Conservation (phyloP, 306 rosid species). For the Corylus avellana region DNA sequence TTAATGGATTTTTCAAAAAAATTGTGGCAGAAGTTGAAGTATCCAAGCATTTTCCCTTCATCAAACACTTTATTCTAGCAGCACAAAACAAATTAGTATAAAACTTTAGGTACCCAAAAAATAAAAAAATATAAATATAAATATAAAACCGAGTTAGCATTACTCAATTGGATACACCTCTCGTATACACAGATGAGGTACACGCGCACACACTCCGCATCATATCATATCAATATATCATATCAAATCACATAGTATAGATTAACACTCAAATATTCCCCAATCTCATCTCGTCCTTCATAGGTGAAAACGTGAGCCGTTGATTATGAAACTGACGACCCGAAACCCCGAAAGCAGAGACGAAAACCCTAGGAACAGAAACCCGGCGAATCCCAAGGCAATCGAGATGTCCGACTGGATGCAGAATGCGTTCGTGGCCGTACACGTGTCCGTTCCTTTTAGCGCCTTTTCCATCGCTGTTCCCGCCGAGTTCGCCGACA, state of each 20-base stretch:
- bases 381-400: slow-evolving; percentile 75
- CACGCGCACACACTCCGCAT: not conserved
- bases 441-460: slow-evolving; percentile 64
- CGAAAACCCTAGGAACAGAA: slow-evolving; percentile 81
- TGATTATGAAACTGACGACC: slow-evolving; percentile 76
- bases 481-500: slow-evolving; percentile 93
- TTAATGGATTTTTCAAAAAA: no score
- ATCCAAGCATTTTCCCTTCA: no score
- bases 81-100: no score
- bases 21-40: no score
- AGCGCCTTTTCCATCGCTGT: slow-evolving; percentile 63
- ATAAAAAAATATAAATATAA: no score
- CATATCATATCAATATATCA: not conserved
- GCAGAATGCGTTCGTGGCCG: slow-evolving; percentile 62
- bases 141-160: no score
- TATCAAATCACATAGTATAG: slow-evolving; percentile 5
- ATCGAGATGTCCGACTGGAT: slow-evolving; percentile 72
- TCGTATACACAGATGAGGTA: no score
- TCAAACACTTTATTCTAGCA: no score
- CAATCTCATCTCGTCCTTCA: slow-evolving; percentile 16
- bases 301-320: slow-evolving; percentile 88
- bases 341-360: slow-evolving; percentile 84
- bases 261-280: slow-evolving; percentile 34
- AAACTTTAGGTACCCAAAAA: no score
- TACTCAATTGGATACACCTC: no score